Base-by-base conservation (phyloP, 106 monocot genomes). In the Amphibolis antarctica region DNA sequence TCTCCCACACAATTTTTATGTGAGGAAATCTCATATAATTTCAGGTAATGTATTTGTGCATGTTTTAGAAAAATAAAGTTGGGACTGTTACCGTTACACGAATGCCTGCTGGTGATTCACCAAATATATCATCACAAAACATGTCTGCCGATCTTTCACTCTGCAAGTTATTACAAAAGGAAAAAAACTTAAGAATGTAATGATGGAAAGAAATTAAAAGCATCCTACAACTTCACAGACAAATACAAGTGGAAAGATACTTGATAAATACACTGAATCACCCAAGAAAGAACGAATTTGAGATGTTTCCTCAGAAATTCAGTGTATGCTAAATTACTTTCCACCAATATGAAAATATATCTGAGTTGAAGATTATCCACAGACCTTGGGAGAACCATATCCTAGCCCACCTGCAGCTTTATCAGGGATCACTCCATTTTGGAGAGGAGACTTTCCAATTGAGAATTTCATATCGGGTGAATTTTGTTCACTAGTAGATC, bases 121-220 rank as follows among this genome's bases (percentile, higher is more conserved):
- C 89, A 67, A 96, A 96, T 25, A 90, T 89, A 70, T 96, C 94
- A 70, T 96, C 96, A 74, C 84, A 82, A 75, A 96, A 90, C 83
- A 96, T 90, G 68, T 96, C 96, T 24, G 65, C 58, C 51, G 96
- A 87, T 76, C 69, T 80, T 72, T 96, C 96, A 81, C 96, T 84
- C 96, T 96, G 80, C 29, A 62, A 14, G 30, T 15, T 15, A 55
- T 28, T 47, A 3, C 14, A 44, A 72, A 27, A 13, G 46, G 44
- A 6, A 55, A 55, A 27, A n/a, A 19, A 51, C 31, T 18, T 5
- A 18, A 47, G 10, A 63, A 36, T 26, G 23, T 28, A 69, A 5
- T 11, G 36, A 19, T n/a, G 18, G 28, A 45, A 5, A 25, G 36
- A n/a, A n/a, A n/a, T 36, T 36, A 60, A 23, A 36, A 27, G 42